Percentiles rank a stretch among this genome's conserved stretches.
Conservation (phyloP, 768 basidiomycete genomes). For the Psilocybe cyanescens region DNA sequence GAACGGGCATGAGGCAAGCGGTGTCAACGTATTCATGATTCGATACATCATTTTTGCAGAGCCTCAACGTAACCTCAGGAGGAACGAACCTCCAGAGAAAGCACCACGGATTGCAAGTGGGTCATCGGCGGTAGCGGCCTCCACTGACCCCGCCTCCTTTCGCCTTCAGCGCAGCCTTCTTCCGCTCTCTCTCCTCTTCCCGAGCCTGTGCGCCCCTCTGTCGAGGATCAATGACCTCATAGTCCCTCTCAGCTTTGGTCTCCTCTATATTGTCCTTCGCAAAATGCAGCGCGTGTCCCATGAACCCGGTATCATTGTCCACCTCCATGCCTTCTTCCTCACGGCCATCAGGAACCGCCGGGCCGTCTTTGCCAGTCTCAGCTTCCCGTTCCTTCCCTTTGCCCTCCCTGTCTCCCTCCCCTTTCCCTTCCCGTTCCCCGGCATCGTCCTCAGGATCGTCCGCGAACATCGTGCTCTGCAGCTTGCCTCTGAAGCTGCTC, state of each 20-base stretch:
- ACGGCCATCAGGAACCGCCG: conserved; percentile 20
- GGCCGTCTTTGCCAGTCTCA: conserved; percentile 21
- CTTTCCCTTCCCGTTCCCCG: neutral
- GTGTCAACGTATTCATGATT: too few species aligned
- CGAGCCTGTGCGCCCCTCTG: conserved; percentile 71
- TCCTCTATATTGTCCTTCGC: conserved; percentile 83
- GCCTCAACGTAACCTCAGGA: too few species aligned
- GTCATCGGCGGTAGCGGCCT: conserved; percentile 28
- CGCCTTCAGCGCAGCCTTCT: conserved; percentile 39
- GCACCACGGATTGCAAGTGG: neutral
- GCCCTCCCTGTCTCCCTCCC: conserved; percentile 14
- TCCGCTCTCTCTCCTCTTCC: conserved; percentile 79
- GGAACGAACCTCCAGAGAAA: too few species aligned
- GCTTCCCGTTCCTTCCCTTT: conserved; percentile 15
- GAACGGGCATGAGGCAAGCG: too few species aligned
- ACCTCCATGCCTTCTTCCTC: conserved; percentile 62
- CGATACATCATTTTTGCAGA: too few species aligned
- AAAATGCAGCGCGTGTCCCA: conserved; percentile 73
- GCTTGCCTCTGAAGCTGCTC: conserved; percentile 71
- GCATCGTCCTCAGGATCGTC: conserved; percentile 25
- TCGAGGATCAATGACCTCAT: conserved; percentile 88
- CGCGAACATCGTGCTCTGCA: conserved; percentile 48
- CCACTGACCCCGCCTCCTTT: conserved; percentile 38
- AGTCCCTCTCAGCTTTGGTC: conserved; percentile 82
- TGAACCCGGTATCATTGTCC: conserved; percentile 76